These are phyloP conservation scores for Alternaria novae-zelandiae DNA, from an alignment of 2,329 filamentous ascomycete genomes.

Conservation along the genomic window DNA sequence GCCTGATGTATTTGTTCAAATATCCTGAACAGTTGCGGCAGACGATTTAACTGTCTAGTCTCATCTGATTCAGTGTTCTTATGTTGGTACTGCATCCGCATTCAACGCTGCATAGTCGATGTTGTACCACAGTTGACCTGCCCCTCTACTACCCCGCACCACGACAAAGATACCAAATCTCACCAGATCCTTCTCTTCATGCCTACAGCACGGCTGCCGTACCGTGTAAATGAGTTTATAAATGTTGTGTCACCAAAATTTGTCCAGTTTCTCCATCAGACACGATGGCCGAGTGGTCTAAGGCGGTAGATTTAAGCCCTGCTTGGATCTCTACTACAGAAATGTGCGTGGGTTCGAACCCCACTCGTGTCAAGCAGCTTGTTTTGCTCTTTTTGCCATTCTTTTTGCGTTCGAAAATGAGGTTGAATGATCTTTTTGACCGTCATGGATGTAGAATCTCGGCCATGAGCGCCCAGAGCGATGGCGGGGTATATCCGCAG, in stretches of 20 bases:
- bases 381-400: conserved; percentile 1
- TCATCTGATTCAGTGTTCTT: background rate
- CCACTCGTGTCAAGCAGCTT: conserved; percentile 31
- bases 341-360: conserved; percentile 44
- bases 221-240: too few relatives aligned
- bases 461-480: too few relatives aligned
- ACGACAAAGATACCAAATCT: background rate
- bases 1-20: background rate
- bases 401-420: background rate
- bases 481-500: background rate
- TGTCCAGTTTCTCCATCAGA: conserved; percentile 17
- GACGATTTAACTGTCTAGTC: too few relatives aligned
- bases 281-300: conserved; percentile 44
- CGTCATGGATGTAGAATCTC: too few relatives aligned
- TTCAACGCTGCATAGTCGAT: background rate
- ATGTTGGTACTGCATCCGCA: fast-evolving
- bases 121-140: background rate
- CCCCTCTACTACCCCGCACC: background rate
- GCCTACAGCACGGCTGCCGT: background rate
- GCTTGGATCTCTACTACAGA: conserved; percentile 38
- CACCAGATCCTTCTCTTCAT: background rate
- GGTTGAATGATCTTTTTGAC: background rate
- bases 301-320: conserved; percentile 43
- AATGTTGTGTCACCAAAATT: background rate
- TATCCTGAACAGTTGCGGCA: fast-evolving